Base-by-base conservation (phyloP, 805 yeast genomes). In the Novakomyces olei region DNA sequence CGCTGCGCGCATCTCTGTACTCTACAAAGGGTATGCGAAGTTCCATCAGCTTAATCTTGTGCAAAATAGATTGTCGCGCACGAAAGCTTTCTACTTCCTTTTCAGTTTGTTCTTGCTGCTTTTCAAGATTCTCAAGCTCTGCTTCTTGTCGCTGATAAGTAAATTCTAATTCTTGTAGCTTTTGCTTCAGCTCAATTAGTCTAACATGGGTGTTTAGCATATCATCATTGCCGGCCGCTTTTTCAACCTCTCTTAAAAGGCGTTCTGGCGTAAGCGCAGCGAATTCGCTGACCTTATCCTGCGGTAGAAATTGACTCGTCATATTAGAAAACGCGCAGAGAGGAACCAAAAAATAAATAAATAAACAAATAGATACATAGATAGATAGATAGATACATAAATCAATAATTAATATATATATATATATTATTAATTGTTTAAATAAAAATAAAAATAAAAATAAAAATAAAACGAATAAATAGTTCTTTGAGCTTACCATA, bases 231-330 rank as follows among this genome's bases (percentile, higher is more conserved):
- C 75, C 78, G 20, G 80, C 65, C 1, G 94, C 80, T 37, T 85
- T 56, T 45, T 81, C 79, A 1, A 92, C 78, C 44, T 79, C 92
- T 17, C 58, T 44, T 8, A 88, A 57, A 5, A 85, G 54, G 37
- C 69, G 69, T 39, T 76, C 81, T 1, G 91, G 77, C 19, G 76
- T 64, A 41, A 79, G 55, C 2, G 73, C 66, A 0, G 95, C 92
- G 57, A 88, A 88, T 41, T 78, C 80, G 2, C 92, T 85, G 5
- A 88, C 96, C 37, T 91, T 62, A 44, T 85, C 96, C 48, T 88
- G 99, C 0, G 98, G 93, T 35, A 88, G 56, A 46, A 88, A 88
- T 48, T 85, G 95, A 46, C n/a, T n/a, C n/a, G n/a, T n/a, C n/a
- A n/a, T n/a, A n/a, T n/a, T n/a, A n/a, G n/a, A n/a, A n/a, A n/a